Conservation (phyloP, 177 flowering plant species). For the Vitis hybrid region DNA sequence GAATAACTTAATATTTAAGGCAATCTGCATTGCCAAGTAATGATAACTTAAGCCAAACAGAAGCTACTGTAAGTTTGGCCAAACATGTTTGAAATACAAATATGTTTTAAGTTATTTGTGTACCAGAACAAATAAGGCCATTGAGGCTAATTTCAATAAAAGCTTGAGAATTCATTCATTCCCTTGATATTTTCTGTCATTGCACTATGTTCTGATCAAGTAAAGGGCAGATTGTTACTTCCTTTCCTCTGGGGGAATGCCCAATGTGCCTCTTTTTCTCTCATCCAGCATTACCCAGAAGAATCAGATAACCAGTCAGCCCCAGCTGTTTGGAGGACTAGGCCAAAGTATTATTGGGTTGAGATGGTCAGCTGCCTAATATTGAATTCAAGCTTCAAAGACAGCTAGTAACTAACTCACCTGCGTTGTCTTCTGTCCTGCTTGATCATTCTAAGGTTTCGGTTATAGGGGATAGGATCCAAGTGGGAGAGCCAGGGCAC, state of each 20-base stretch:
- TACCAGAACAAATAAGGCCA: not conserved
- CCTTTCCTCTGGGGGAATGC: not conserved
- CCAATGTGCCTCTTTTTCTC: too few relatives aligned
- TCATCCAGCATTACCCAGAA: not conserved
- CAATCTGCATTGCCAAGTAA: not conserved
- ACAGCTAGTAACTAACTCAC: too few relatives aligned
- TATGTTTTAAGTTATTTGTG: conserved; percentile 2
- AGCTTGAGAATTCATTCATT: not conserved
- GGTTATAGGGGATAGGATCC: conserved; percentile 23
- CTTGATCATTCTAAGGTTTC: too few relatives aligned
- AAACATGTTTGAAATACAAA: not conserved
- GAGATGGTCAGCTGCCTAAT: too few relatives aligned
- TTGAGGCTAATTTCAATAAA: not conserved
- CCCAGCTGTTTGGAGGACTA: too few relatives aligned
- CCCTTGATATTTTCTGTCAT: not conserved
- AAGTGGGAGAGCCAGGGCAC: conserved; percentile 62
- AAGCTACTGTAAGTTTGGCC: not conserved
- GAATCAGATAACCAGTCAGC: too few relatives aligned
- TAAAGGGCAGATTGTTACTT: not conserved
- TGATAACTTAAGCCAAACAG: conserved; percentile 9
- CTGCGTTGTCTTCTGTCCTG: too few relatives aligned
- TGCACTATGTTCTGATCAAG: not conserved
- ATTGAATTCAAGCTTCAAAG: too few relatives aligned
- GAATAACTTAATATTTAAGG: conserved; percentile 10
- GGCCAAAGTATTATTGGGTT: too few relatives aligned